Conservation (phyloP, 2,329 filamentous ascomycete species). For the Sporothrix pallida region DNA sequence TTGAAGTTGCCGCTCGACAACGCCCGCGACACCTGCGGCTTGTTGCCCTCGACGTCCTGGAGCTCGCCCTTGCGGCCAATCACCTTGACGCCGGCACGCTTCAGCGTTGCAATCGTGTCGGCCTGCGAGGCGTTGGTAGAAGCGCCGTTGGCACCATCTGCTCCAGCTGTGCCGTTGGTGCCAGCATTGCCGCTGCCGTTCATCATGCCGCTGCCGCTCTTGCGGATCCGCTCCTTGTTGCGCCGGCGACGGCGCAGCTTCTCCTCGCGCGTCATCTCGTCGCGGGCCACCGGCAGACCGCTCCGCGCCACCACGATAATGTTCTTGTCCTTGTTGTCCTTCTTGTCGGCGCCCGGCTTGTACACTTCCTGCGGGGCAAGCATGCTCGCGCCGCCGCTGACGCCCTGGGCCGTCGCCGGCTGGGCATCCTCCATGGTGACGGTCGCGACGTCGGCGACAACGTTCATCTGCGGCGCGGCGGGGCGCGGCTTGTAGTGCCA, state of each 20-base stretch:
- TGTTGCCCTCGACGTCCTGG: slow-evolving; percentile 81
- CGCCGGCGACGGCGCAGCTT: slow-evolving; percentile 76
- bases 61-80: slow-evolving; percentile 90
- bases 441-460: slow-evolving; percentile 88
- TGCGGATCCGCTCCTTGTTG: slow-evolving; percentile 83
- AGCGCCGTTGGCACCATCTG: slow-evolving; percentile 52
- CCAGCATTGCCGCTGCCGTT: slow-evolving; percentile 35
- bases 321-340: slow-evolving; percentile 30
- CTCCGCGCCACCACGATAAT: slow-evolving; percentile 74
- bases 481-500: slow-evolving; percentile 96
- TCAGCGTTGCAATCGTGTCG: slow-evolving; percentile 52
- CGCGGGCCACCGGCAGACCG: slow-evolving; percentile 76
- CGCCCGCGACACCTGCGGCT: slow-evolving; percentile 62
- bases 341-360: slow-evolving; percentile 76
- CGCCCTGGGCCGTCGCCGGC: slow-evolving; percentile 78
- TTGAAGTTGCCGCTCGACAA: slow-evolving; percentile 65
- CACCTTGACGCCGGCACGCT: slow-evolving; percentile 82
- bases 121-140: slow-evolving; percentile 57
- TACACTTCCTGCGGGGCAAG: slow-evolving; percentile 96
- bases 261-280: slow-evolving; percentile 89
- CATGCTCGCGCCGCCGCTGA: slow-evolving; percentile 71
- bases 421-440: slow-evolving; percentile 95
- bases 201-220: slow-evolving; percentile 58
- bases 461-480: slow-evolving; percentile 77
- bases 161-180: slow-evolving; percentile 47